A percentile compares a stretch with the other conserved stretches of the same genome.
Evolutionary conservation across 352 stramenopile species (phyloP).

Genomic region (Globisporangium camurandrum): DNA sequence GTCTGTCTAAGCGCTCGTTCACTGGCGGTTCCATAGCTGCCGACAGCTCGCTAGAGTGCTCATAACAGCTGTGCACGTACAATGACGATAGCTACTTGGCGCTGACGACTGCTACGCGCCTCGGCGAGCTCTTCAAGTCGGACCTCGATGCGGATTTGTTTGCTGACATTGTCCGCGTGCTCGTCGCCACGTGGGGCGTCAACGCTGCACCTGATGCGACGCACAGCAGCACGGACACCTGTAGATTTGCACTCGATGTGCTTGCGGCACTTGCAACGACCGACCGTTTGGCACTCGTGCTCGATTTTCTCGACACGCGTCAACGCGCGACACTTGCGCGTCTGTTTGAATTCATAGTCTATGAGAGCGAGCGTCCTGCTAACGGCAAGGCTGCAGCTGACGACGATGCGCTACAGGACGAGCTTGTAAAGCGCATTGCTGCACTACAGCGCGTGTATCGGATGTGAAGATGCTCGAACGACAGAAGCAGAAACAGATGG

Average conservation of each 20-base stretch:
- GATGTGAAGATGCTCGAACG: not conserved
- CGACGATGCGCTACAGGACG: too few species aligned
- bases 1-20: too few species aligned
- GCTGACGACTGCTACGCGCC: conserved; percentile 32
- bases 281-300: conserved; percentile 43
- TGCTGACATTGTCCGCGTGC: conserved; percentile 48
- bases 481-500: not conserved
- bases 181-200: conserved; percentile 23
- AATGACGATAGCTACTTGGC: conserved; percentile 39
- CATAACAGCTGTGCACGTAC: not conserved
- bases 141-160: conserved; percentile 75
- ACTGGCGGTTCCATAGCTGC: not conserved
- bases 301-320: conserved; percentile 69
- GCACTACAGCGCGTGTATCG: too few species aligned
- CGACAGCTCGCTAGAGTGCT: not conserved
- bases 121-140: conserved; percentile 47
- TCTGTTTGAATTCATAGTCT: conserved; percentile 20
- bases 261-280: conserved; percentile 40
- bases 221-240: not conserved
- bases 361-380: too few species aligned
- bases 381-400: too few species aligned
- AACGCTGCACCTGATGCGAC: conserved; percentile 5
- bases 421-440: too few species aligned
- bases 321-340: conserved; percentile 40
- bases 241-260: conserved; percentile 26